Evolutionary conservation across 75 land plant genomes (phyloP).

Genomic region (Pinus taeda): DNA sequence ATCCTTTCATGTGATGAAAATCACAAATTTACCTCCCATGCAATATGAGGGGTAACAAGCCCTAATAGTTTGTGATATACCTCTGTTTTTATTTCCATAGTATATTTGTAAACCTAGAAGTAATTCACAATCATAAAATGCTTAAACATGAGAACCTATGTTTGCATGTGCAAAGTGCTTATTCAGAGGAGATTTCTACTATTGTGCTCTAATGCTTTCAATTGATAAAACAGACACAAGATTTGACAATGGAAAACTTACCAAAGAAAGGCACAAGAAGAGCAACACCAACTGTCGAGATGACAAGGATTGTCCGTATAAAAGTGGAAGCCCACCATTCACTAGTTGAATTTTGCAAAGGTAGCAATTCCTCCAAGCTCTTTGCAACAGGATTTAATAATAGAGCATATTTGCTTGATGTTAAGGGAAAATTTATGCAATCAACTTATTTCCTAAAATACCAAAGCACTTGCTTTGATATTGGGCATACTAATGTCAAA

Average conservation of each 20-base stretch:
- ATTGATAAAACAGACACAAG: background rate
- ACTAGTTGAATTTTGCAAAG: constrained; percentile 22
- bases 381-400: constrained; percentile 82
- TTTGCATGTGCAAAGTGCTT: background rate
- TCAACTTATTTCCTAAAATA: background rate
- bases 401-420: constrained; percentile 57
- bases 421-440: constrained; percentile 16
- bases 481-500: background rate
- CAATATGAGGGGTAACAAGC: too few relatives aligned
- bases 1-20: too few relatives aligned
- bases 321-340: constrained; percentile 23
- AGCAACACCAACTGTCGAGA: constrained; percentile 78
- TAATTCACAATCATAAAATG: background rate
- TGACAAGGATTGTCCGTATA: constrained; percentile 73
- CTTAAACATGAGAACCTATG: background rate
- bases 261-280: constrained; percentile 85
- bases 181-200: background rate
- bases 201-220: background rate
- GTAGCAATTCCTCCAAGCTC: constrained; percentile 86
- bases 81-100: too few relatives aligned
- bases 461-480: background rate
- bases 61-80: too few relatives aligned
- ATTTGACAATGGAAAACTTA: constrained; percentile 18
- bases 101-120: too few relatives aligned
- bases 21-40: too few relatives aligned